Base-by-base conservation (phyloP, 1,139 yeast genomes). In the Pneumocystis carinii region DNA sequence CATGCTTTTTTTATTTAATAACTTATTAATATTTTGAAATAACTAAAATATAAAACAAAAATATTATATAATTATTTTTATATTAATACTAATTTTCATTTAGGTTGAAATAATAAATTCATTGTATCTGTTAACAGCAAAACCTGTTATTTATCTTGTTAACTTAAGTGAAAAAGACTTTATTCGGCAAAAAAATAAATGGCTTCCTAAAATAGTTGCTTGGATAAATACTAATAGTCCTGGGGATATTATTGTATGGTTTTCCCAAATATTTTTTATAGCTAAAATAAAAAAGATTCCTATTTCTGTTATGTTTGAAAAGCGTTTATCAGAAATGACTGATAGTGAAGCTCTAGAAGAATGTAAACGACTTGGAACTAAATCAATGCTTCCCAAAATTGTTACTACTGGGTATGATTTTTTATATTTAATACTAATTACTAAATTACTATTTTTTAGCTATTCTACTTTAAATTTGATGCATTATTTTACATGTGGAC, bases 141-240 rank as follows among this genome's bases (percentile, higher is more conserved):
- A 92, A 79, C 96, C 97, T 72, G 84, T 95, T 73, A 90, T 92
- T 74, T 92, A 90, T 79, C 83, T 92, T 75, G 87, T 94, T 74
- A 92, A 92, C 80, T 81, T 92, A 75, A 86, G 95, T 60, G 98
- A 94, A 81, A 86, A 80, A 72, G 98, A 94, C 76, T 92, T 86
- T 78, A 81, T 90, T 72, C 87, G 98, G 81, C 92, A 90, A 84
- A 92, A 92, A 87, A 92, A 94, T 82, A 92, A 92, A 85, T 87
- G 89, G 76, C 81, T 92, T 76, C 77, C 86, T 67, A 84, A 81
- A 74, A 90, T 92, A 76, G 92, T 92, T 80, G 90, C 90, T 80
- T 92, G 99, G 99, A 87, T 94, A 72, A 97, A 94, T 77, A 78
- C 79, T 71, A 80, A 83, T 80, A 90, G 97, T 63, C 94, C 97